Evolutionary conservation across 2,329 filamentous ascomycete species (phyloP), one percentile per base, ranked within the genome.

Genomic region (Chaetomium sp.): DNA sequence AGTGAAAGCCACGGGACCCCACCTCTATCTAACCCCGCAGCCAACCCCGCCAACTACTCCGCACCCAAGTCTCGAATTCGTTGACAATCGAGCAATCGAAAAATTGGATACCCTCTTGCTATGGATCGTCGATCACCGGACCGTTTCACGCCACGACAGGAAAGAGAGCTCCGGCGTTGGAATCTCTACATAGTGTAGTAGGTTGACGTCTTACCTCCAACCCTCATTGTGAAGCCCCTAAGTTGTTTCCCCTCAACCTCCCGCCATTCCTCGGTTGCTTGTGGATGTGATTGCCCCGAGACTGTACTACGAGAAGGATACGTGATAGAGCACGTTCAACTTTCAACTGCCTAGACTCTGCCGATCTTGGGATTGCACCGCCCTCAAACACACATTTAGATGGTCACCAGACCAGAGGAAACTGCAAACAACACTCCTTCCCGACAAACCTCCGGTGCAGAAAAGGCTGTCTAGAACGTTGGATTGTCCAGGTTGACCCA

Each of bases 351-450:
- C 57, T 54, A 59, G 54, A 36, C 54, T 41, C 27, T 47, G 57
- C 52, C 51, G 54, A 59, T 59, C 57, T 33, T 32, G 37, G 33
- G 6, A 12, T 19, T 55, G 40, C 49, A 49, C 44, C 36, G 43
- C 53, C 19, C 53, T 11, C 33, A 38, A 36, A 19, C 14, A 8
- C 44, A n/a, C 19, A 43, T 19, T 37, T 51, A 14, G 14, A 7
- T 32, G 40, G 40, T 51, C 27, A 46, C 44, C 47, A 46, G 11
- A 33, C 41, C 6, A 4, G 42, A 34, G 41, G 43, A 37, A 5
- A 1, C 5, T 12, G 19, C 19, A 27, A 34, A 9, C n/a, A n/a
- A 45, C 3, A n/a, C 40, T 19, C 41, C 53, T 50, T 50, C 36
- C 6, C 4, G n/a, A 42, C 10, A 10, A 48, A 19, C 43, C 36